Evolutionary conservation across 2,329 filamentous ascomycete species (phyloP).

Genomic region (Clarireedia paspali): DNA sequence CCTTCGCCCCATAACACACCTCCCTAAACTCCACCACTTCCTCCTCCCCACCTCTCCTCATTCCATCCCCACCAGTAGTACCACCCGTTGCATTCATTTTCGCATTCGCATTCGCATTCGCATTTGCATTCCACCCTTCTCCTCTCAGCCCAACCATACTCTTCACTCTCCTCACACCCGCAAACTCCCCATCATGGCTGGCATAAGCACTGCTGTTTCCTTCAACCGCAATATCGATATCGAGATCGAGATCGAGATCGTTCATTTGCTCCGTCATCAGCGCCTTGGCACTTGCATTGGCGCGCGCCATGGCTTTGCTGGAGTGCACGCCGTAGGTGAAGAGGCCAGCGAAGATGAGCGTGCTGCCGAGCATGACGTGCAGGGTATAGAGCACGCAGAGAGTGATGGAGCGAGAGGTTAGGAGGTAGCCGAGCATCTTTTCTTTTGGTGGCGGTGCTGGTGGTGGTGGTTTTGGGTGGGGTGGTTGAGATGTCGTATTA

Average conservation of each 20-base stretch:
- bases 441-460: background rate
- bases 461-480: background rate
- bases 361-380: conserved; percentile 6
- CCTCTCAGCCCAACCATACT: background rate
- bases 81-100: background rate
- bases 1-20: background rate
- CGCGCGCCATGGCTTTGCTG: conserved; percentile 6
- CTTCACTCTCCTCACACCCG: background rate
- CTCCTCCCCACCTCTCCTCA: background rate
- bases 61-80: background rate
- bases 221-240: background rate
- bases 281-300: too few species aligned
- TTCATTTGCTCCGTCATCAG: background rate
- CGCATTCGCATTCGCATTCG: background rate
- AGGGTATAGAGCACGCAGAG: conserved; percentile 6
- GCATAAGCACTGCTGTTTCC: background rate
- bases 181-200: background rate
- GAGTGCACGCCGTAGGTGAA: conserved; percentile 1
- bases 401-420: conserved; percentile 5
- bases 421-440: conserved; percentile 7
- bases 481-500: background rate
- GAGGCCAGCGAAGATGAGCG: conserved; percentile 6
- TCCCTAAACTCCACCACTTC: background rate
- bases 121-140: background rate
- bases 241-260: background rate